Base-by-base conservation (phyloP, 2,329 filamentous ascomycete species). In the Fusarium lateritium region DNA sequence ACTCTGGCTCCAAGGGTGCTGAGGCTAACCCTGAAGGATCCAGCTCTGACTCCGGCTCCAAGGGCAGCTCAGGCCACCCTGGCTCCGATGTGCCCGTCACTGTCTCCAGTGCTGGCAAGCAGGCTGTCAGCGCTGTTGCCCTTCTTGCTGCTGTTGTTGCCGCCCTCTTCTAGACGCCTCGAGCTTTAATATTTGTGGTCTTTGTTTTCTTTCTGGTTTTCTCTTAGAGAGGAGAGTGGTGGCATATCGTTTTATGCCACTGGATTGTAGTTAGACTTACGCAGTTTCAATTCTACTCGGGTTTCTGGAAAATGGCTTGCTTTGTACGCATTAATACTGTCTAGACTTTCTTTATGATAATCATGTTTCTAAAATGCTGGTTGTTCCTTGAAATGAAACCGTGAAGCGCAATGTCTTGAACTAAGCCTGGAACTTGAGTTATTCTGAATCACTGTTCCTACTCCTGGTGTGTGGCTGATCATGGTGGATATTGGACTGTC, bases 121-220 rank as follows among this genome's bases (percentile, higher is more conserved):
- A 73, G 53, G 70, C 67, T 31, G 40, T 69, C 64, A 67, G 67
- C 58, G 43, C 49, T 21, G 39, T 73, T 50, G 64, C 70, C 19
- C 36, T 69, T 40, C 53, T 73, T 10, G 70, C 70, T 51, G 65
- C 61, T 38, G 28, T 72, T 43, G 50, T 57, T 33, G 69, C 49
- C 34, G 70, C 70, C 53, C 52, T 64, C 33, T 46, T 73, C 40
- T 73, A 73, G 49, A 52, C 7, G 38, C 38, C 36, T 45, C 45
- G 43, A 52, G 36, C 47, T n/a, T 44, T 44, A 19, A 34, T 17
- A 15, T 40, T 51, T 45, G 13, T 36, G 44, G 36, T 46, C 22
- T 31, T 55, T 42, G 17, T 21, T 56, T 62, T 17, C 14, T 19
- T 63, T 67, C 52, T 67, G 56, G 45, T 50, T 56, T 54, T 49